Evolutionary conservation across 179 eudicot genomes (phyloP).

Genomic region (Pouteria campechiana): DNA sequence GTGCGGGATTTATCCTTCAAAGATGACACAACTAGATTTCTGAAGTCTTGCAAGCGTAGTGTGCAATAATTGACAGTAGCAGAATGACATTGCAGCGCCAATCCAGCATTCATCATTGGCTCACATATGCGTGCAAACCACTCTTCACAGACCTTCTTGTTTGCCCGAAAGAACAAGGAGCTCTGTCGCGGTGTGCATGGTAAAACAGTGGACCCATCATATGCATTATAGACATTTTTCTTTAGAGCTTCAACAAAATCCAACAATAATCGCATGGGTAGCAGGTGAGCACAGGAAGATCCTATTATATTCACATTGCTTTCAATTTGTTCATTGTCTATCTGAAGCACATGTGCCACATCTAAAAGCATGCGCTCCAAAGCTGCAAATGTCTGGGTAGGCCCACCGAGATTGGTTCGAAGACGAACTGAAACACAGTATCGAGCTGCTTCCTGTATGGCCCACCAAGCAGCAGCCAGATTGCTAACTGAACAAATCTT

Average conservation of each 20-base stretch:
- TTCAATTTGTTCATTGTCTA: slow-evolving; percentile 75
- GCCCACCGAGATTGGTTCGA: slow-evolving; percentile 99
- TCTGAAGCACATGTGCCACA: slow-evolving; percentile 76
- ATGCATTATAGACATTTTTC: slow-evolving; percentile 96
- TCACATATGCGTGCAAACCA: slow-evolving; percentile 99
- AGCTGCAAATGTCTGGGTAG: slow-evolving; percentile 99
- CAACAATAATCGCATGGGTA: slow-evolving; percentile 84
- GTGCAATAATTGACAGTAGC: slow-evolving; percentile 77
- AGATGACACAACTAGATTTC: slow-evolving; percentile 37
- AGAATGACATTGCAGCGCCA: slow-evolving; percentile 85
- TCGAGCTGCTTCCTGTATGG: slow-evolving; percentile 94
- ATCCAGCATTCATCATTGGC: slow-evolving; percentile 99
- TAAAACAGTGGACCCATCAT: slow-evolving; percentile 84
- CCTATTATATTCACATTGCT: slow-evolving; percentile 66
- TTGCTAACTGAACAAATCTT: slow-evolving; percentile 47
- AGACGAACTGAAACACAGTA: slow-evolving; percentile 87
- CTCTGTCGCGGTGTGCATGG: slow-evolving; percentile 70
- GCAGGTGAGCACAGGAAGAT: slow-evolving; percentile 71
- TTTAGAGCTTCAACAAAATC: slow-evolving; percentile 97
- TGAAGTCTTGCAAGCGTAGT: slow-evolving; percentile 73
- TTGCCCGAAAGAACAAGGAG: slow-evolving; percentile 86
- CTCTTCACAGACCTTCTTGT: slow-evolving; percentile 98
- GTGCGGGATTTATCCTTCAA: slow-evolving; percentile 53
- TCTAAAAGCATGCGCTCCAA: slow-evolving; percentile 98
- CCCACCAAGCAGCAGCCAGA: slow-evolving; percentile 99